Evolutionary conservation across 208 protist genomes (phyloP).

Genomic region (Leishmania tropica): DNA sequence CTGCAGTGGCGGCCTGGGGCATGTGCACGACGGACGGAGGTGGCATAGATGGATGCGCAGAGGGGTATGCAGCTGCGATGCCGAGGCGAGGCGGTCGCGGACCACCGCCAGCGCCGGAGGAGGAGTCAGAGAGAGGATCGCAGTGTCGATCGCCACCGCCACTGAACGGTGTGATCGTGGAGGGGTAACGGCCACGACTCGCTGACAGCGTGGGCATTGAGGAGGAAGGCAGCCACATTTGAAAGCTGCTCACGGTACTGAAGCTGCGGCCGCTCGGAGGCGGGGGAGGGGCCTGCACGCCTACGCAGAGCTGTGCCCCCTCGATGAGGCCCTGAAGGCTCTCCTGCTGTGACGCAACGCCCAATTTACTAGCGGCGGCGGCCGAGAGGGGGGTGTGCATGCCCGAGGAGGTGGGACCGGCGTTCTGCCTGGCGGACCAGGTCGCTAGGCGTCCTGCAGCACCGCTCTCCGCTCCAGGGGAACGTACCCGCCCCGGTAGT

Average conservation of each 20-base stretch:
- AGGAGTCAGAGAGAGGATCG: neutral
- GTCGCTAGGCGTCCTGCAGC: neutral
- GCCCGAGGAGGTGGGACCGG: neutral
- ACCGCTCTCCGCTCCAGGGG: neutral
- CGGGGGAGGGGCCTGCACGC: neutral
- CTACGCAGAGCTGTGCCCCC: neutral
- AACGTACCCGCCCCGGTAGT: neutral
- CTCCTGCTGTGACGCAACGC: neutral
- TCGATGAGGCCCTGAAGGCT: neutral
- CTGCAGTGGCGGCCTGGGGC: neutral
- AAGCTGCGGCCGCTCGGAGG: slow-evolving; percentile 9
- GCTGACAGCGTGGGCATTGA: slow-evolving; percentile 4
- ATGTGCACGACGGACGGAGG: neutral
- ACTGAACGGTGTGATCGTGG: slow-evolving; percentile 13
- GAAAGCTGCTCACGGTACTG: slow-evolving; percentile 35
- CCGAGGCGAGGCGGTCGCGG: slow-evolving; percentile 5
- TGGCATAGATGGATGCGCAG: slow-evolving; percentile 1
- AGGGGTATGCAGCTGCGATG: neutral
- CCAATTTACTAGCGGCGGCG: neutral
- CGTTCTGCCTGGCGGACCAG: neutral
- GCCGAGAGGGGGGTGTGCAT: neutral
- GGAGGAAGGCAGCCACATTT: slow-evolving; percentile 31
- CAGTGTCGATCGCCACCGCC: slow-evolving; percentile 12
- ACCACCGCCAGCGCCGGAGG: neutral
- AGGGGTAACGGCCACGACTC: slow-evolving; percentile 18